Percentiles rank a stretch among this genome's conserved stretches.
Conservation (phyloP, 495 filamentous ascomycete species). For the Lasiosphaeriaceae sp. region DNA sequence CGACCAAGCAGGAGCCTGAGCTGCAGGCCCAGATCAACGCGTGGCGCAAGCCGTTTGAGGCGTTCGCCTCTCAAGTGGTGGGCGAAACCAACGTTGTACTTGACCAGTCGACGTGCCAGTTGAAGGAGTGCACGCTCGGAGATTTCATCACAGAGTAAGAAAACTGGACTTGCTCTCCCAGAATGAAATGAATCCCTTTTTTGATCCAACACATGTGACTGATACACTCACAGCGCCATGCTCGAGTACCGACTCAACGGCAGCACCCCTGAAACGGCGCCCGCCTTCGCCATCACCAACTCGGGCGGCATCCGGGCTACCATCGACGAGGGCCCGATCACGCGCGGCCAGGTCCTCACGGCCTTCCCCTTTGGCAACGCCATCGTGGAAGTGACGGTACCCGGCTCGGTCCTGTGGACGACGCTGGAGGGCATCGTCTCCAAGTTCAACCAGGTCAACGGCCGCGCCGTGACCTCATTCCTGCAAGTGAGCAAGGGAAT, state of each 20-base stretch:
- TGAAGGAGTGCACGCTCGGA: slow-evolving; percentile 49
- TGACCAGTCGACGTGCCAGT: slow-evolving; percentile 49
- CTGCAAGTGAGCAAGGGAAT: slow-evolving; percentile 49
- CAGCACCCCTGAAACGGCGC: slow-evolving; percentile 26
- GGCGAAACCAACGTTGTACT: slow-evolving; percentile 44
- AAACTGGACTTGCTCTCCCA: neutral
- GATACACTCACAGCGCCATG: slow-evolving; percentile 39
- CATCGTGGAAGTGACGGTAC: slow-evolving; percentile 43
- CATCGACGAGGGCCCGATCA: slow-evolving; percentile 50
- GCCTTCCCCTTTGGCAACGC: slow-evolving; percentile 57
- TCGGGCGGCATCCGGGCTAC: slow-evolving; percentile 54
- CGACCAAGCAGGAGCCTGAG: slow-evolving; percentile 44
- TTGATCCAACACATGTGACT: neutral
- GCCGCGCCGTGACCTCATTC: slow-evolving; percentile 44
- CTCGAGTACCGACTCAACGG: slow-evolving; percentile 45
- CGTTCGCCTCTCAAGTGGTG: slow-evolving; percentile 42
- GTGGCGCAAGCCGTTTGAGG: slow-evolving; percentile 52
- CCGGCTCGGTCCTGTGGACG: slow-evolving; percentile 46
- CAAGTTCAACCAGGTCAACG: slow-evolving; percentile 43
- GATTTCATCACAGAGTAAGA: slow-evolving; percentile 47
- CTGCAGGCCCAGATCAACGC: slow-evolving; percentile 48
- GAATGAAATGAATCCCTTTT: neutral
- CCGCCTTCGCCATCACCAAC: slow-evolving; percentile 50
- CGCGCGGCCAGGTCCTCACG: slow-evolving; percentile 51
- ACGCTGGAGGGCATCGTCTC: slow-evolving; percentile 47